Conservation (phyloP, 1,284 basidiomycete genomes). For the Meira nashicola region DNA sequence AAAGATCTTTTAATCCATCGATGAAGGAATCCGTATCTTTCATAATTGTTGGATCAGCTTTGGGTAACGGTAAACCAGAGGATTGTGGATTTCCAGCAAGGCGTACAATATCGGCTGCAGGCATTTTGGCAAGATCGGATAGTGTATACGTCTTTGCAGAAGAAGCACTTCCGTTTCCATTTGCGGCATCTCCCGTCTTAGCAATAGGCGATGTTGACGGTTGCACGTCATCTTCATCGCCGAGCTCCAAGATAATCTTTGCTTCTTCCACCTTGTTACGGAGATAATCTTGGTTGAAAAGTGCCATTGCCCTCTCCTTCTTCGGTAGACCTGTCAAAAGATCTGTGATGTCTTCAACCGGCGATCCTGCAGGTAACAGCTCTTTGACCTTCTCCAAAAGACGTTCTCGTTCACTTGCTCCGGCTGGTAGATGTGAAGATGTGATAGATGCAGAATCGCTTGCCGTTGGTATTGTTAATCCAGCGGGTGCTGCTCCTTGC, state of each 20-base stretch:
- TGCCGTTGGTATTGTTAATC: slow-evolving; percentile 4
- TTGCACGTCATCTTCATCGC: slow-evolving; percentile 62
- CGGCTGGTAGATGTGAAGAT: slow-evolving; percentile 15
- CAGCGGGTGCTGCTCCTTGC: not conserved
- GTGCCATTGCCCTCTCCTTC: slow-evolving; percentile 78
- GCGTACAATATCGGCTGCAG: slow-evolving; percentile 61
- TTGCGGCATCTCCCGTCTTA: slow-evolving; percentile 8
- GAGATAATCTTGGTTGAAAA: slow-evolving; percentile 78
- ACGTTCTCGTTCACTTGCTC: slow-evolving; percentile 59
- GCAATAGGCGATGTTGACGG: too few relatives aligned
- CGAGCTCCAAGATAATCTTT: slow-evolving; percentile 61
- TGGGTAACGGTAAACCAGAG: slow-evolving; percentile 63
- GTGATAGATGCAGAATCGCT: not conserved
- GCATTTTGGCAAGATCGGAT: slow-evolving; percentile 61
- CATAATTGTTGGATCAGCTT: slow-evolving; percentile 66
- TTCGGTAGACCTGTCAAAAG: slow-evolving; percentile 77
- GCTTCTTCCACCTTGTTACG: slow-evolving; percentile 74
- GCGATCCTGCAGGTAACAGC: slow-evolving; percentile 20
- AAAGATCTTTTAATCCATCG: slow-evolving; percentile 64
- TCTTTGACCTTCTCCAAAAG: slow-evolving; percentile 60
- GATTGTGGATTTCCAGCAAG: slow-evolving; percentile 58
- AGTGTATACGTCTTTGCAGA: slow-evolving; percentile 35
- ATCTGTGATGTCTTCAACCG: slow-evolving; percentile 58
- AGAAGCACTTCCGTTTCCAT: slow-evolving; percentile 33
- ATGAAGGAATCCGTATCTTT: slow-evolving; percentile 72